Evolutionary conservation across 2,329 filamentous ascomycete genomes (phyloP), one percentile per base, ranked within the genome.

Genomic region (Sclerotinia borealis): DNA sequence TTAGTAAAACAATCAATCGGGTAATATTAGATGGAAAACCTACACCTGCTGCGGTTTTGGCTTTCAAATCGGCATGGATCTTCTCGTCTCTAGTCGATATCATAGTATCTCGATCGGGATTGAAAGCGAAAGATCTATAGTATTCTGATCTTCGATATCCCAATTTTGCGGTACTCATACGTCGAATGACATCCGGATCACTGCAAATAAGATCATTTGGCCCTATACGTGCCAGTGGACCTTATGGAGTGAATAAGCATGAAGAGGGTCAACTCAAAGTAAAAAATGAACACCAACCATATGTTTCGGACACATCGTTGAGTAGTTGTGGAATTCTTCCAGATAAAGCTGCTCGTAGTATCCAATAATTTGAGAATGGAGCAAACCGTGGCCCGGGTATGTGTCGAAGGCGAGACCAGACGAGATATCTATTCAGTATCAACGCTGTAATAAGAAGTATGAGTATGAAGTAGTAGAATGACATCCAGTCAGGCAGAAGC

Each of bases 51-150:
- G 79, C 77, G 76, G 85, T 79, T 67, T 82, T 81, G 17, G 70
- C 25, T 69, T 72, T 70, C 80, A 83, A 25, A 75, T 72, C 19
- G 70, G 76, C 47, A 10, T 55, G 49, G 3, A 34, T 25, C 13
- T 29, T 31, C 25, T 81, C 80, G 62, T 85, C 76, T 48, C 79
- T 75, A 43, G 78, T 75, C 0, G 80, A 82, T 41, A 85, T 78
- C 7, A 86, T 76, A 64, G 81, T 84, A 66, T 85, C 80, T 31
- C 78, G 75, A n/a, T 80, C 77, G 1, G 81, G 80, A 63, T 86
- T 79, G 65, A 87, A 76, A 17, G 79, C 77, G 63, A 81, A 76
- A 5, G 77, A 79, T 63, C 77, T 74, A 68, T 83, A 71, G 65
- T 66, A 71, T 11, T 63, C 54, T 11, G 66, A 68, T 50, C 68